Base-by-base conservation (phyloP, 352 stramenopile genomes). In the Globisporangium echinulatum region DNA sequence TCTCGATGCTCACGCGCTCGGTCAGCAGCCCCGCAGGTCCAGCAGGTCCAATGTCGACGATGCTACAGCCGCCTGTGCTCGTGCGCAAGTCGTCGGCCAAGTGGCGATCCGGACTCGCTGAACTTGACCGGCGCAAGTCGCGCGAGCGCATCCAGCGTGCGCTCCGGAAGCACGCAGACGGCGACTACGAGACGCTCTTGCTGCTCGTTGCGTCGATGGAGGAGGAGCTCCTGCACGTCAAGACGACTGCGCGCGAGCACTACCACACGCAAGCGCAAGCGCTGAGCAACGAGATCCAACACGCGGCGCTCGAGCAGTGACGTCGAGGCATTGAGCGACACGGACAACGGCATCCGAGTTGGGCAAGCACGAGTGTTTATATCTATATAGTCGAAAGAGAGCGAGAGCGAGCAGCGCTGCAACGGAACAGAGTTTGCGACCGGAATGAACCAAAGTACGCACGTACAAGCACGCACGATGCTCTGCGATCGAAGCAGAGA, bases 221-320 rank as follows among this genome's bases (percentile, higher is more conserved):
- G 48, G 84, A 93, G 62, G 81, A 93, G 64, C 64, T 93, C 40
- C 62, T 93, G 58, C 79, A 93, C 63, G 75, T 88, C 53, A 83
- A 85, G 49, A 87, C 78, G 9, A 81, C 64, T 39, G 86, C 84
- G 33, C 82, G 69, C 51, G 68, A 86, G 51, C 74, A 87, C 58
- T 93, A 90, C 58, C 68, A 75, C 53, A 61, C 85, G 25, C 81
- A 91, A 62, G 74, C 79, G 0, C 58, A 65, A 38, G 79, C 79
- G 25, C 66, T 90, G 43, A 75, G 71, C 52, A 59, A 75, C 54
- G 74, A 79, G 54, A 83, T 90, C 58, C 60, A 69, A 51, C 61
- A 75, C 56, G 70, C 79, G 33, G 68, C 66, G 52, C 69, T 85
- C 47, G 74, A 82, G 50, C 69, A 59, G 59, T 77, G 57, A 62